Percentiles rank a stretch among this genome's conserved stretches.
Evolutionary conservation across 1,284 basidiomycete genomes (phyloP).

Genomic region (Leccinum solheimii): DNA sequence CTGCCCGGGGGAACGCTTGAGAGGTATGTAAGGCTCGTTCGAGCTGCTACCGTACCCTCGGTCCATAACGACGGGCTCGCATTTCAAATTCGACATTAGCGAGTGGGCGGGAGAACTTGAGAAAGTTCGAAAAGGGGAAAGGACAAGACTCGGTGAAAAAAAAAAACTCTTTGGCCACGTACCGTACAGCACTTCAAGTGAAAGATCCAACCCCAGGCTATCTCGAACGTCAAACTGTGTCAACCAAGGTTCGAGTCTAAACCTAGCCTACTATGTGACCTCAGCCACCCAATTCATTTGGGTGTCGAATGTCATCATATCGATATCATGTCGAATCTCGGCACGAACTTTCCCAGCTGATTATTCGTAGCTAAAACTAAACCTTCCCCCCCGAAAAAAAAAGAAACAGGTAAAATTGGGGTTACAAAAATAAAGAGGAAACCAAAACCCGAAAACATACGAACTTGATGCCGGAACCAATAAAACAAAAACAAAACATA

Average conservation of each 20-base stretch:
- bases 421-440: background rate
- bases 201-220: background rate
- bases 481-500: background rate
- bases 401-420: background rate
- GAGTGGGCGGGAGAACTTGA: background rate
- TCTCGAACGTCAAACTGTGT: conserved; percentile 6
- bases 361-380: background rate
- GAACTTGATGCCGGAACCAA: background rate
- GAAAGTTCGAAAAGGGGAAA: background rate
- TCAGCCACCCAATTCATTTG: background rate
- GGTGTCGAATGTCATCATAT: background rate
- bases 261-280: background rate
- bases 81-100: conserved; percentile 7
- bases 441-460: background rate
- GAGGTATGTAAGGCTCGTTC: no score
- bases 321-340: background rate
- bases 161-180: background rate
- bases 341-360: background rate
- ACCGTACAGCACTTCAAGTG: background rate
- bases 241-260: conserved; percentile 21
- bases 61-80: background rate
- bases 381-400: background rate
- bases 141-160: background rate
- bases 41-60: background rate
- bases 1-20: background rate